Conservation (phyloP, 2,329 filamentous ascomycete genomes). For the Elsinoe australis region DNA sequence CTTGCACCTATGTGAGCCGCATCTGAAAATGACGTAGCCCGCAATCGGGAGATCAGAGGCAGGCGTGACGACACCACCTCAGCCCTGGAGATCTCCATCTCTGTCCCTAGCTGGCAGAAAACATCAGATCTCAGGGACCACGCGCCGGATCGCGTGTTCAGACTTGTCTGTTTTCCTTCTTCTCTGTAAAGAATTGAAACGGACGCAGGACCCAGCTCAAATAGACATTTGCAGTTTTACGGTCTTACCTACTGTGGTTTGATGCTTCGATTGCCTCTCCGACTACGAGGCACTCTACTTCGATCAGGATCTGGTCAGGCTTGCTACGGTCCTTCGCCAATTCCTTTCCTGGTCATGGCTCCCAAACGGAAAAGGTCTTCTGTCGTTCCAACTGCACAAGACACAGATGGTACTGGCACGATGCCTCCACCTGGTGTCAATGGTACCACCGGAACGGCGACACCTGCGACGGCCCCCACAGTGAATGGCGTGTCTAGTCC, state of each 20-base stretch:
- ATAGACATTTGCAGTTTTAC: no score
- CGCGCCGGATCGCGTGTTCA: constrained; percentile 4
- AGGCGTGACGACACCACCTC: no score
- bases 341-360: constrained; percentile 16
- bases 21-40: background rate
- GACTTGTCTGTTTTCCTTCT: background rate
- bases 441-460: background rate
- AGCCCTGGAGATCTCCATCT: no score
- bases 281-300: background rate
- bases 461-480: no score
- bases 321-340: background rate
- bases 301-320: background rate
- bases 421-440: constrained; percentile 9
- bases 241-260: no score
- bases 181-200: background rate
- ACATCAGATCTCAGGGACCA: constrained; percentile 2
- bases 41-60: background rate
- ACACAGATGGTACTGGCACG: background rate
- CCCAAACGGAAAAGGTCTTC: constrained; percentile 15
- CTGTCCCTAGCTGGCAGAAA: no score
- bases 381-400: background rate
- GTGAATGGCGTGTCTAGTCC: no score
- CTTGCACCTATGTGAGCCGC: background rate
- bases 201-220: background rate
- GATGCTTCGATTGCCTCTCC: constrained; percentile 14